Base-by-base conservation (phyloP, 2,329 filamentous ascomycete genomes). In the Xylaria sp. region DNA sequence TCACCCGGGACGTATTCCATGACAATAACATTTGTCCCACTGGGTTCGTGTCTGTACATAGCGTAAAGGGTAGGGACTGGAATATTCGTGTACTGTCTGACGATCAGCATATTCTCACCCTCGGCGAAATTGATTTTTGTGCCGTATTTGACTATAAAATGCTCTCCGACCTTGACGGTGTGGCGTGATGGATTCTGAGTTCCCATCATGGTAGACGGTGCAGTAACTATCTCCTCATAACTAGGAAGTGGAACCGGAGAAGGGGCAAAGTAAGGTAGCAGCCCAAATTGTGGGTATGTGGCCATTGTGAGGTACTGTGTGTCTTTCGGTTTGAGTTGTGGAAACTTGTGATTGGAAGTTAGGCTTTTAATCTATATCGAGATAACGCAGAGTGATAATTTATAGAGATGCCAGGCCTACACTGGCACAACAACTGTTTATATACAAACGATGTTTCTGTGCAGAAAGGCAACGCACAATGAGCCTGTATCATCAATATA, bases 41-140 rank as follows among this genome's bases (percentile, higher is more conserved):
- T 58, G 2, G 55, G 37, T 8, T 58, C 55, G 39, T 58, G 55
- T 44, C 46, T 13, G 23, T 58, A 58, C 55, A 58, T 58, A 7
- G 55, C 55, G 10, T 58, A 58, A 10, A 58, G 39, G 7, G 4
- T 44, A 2, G 55, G 55, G n/a, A 46, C 25, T 13, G 39, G 23
- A 9, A 58, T 46, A 13, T 8, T 58, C 23, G 55, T 58, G 39
- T 58, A n/a, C 23, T 46, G 18, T 13, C n/a, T 20, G 12, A 58
- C 12, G 4, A 58, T 18, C 39, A 58, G 13, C 37, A 58, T 58
- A 12, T 58, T 58, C 15, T 31, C 31, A 25, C 55, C 55, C 28
- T 58, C 55, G 15, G 31, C 10, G 9, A 58, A 58, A 28, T 58
- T n/a, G 23, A 58, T n/a, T 2, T 46, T 8, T 34, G 20, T 58